A percentile compares a stretch with the other conserved stretches of the same genome.
These are phyloP conservation scores for Kalmanozyma brasiliensis DNA, from an alignment of 1,284 basidiomycete species.

Conservation along the genomic window DNA sequence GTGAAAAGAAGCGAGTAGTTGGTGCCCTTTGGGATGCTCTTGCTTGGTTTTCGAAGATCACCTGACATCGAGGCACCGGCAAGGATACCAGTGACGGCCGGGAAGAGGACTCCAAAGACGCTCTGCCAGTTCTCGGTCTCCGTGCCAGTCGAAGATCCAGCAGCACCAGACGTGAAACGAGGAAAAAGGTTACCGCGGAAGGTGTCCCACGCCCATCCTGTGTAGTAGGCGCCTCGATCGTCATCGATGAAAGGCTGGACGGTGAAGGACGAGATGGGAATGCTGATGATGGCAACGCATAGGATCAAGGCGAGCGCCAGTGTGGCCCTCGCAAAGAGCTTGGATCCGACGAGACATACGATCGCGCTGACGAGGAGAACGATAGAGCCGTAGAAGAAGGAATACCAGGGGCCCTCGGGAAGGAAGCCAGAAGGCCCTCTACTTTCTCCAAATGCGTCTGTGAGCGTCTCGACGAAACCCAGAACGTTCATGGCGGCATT, in stretches of 20 bases:
- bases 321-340: conserved; percentile 63
- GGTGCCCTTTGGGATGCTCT: conserved; percentile 68
- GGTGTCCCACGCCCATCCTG: conserved; percentile 61
- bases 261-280: conserved; percentile 60
- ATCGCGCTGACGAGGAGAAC: conserved; percentile 60
- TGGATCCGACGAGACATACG: conserved; percentile 64
- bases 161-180: conserved; percentile 63
- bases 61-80: conserved; percentile 67
- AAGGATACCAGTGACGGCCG: conserved; percentile 65
- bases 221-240: conserved; percentile 64
- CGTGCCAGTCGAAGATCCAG: conserved; percentile 55
- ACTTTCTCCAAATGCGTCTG: conserved; percentile 60
- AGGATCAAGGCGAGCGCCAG: conserved; percentile 61
- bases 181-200: conserved; percentile 62
- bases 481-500: conserved; percentile 67
- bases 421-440: conserved; percentile 50
- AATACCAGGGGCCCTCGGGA: conserved; percentile 64
- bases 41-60: conserved; percentile 66
- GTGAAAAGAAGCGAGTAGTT: conserved; percentile 66
- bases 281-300: conserved; percentile 59
- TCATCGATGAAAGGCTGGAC: conserved; percentile 62
- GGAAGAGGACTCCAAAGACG: conserved; percentile 67
- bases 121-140: conserved; percentile 60
- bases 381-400: conserved; percentile 63
- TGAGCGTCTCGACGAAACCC: conserved; percentile 66